Percentiles rank a stretch among this genome's conserved stretches.
phyloP scores from a whole-genome alignment of 179 eudicot species.

The Silene coronaria region DNA sequence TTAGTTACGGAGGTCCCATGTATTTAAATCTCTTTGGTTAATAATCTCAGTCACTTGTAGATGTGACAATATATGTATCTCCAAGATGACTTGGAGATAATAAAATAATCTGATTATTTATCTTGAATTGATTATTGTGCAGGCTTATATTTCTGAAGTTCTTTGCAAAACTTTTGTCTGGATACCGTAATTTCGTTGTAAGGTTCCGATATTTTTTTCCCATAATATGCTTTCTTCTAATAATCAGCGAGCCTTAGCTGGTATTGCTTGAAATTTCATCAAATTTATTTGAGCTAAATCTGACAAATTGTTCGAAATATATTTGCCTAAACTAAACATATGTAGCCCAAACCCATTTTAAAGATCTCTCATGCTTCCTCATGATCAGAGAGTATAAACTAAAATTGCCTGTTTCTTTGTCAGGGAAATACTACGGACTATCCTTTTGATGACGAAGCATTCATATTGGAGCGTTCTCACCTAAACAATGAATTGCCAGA shows the following conservation, averaged over 20 bases:
- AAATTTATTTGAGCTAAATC: neutral
- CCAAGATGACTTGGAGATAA: neutral
- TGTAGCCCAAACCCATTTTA: neutral
- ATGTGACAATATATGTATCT: neutral
- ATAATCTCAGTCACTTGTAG: neutral
- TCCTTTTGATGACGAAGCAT: conserved; percentile 76
- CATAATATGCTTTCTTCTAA: neutral
- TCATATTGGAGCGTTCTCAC: conserved; percentile 73
- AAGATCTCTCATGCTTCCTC: neutral
- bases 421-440: conserved; percentile 66
- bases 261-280: neutral
- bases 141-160: conserved; percentile 82
- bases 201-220: conserved; percentile 15
- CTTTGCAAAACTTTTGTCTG: conserved; percentile 73
- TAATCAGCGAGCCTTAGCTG: neutral
- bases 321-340: neutral
- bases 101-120: neutral
- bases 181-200: conserved; percentile 88
- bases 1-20: neutral
- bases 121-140: conserved; percentile 29
- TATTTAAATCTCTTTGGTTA: neutral
- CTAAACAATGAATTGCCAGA: conserved; percentile 72
- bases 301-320: conserved; percentile 5
- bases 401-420: conserved; percentile 4
- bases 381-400: neutral